A percentile compares a stretch with the other conserved stretches of the same genome.
Evolutionary conservation across 768 basidiomycete genomes (phyloP).

Genomic region (Auricularia auricula-judae): DNA sequence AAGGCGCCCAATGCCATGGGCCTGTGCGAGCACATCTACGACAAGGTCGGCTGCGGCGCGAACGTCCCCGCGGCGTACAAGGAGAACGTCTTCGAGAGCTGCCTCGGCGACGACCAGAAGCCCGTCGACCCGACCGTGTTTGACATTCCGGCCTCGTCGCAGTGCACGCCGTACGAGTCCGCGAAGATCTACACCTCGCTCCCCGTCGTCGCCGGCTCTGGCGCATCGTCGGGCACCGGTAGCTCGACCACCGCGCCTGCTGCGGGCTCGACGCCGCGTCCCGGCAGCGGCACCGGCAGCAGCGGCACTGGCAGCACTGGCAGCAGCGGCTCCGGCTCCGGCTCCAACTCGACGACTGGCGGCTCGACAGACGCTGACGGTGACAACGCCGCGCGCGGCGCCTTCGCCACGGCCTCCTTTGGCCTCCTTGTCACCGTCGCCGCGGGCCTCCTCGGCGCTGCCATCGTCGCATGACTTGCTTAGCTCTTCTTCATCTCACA

Average conservation of each 20-base stretch:
- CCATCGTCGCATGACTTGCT: not conserved
- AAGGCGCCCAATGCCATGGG: slow-evolving; percentile 31
- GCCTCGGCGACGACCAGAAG: slow-evolving; percentile 54
- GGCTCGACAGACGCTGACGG: not conserved
- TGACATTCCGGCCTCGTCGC: slow-evolving; percentile 28
- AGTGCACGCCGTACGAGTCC: slow-evolving; percentile 18
- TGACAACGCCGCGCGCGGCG: not conserved
- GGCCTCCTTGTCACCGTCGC: not conserved
- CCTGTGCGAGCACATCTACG: slow-evolving; percentile 59
- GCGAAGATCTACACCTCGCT: too few species aligned
- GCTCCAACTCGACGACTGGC: not conserved
- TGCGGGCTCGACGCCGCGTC: slow-evolving; percentile 1
- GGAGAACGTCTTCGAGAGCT: slow-evolving; percentile 50
- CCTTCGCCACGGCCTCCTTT: not conserved
- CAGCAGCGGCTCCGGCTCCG: not conserved
- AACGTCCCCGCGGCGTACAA: slow-evolving; percentile 61
- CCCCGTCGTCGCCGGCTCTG: not conserved
- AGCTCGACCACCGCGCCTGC: not conserved
- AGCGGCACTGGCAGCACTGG: too few species aligned
- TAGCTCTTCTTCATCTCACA: too few species aligned
- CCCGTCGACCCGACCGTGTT: not conserved
- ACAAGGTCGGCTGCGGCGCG: slow-evolving; percentile 49
- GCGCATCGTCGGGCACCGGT: not conserved
- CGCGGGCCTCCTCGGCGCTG: not conserved
- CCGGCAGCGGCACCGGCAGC: not conserved